Evolutionary conservation across 1,284 basidiomycete genomes (phyloP).

Genomic region (Melanopsichium pennsylvanicum): DNA sequence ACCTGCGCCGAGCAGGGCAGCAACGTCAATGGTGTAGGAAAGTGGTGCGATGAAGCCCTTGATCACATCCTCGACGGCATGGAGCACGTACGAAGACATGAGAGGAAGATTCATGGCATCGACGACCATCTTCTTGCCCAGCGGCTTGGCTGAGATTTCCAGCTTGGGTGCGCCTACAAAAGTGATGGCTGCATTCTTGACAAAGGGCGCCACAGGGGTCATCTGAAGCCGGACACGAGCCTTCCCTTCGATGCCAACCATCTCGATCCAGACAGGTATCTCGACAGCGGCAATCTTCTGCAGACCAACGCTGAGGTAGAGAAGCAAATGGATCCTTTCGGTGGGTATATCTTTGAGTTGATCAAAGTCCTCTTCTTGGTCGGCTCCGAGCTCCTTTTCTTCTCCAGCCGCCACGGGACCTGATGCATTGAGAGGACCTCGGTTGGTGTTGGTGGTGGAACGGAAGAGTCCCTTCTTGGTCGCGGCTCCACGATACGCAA

Average conservation of each 20-base stretch:
- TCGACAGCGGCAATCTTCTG: slow-evolving; percentile 61
- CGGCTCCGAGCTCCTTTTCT: slow-evolving; percentile 4
- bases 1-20: slow-evolving; percentile 49
- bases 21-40: slow-evolving; percentile 57
- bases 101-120: slow-evolving; percentile 63
- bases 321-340: slow-evolving; percentile 51
- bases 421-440: slow-evolving; percentile 15
- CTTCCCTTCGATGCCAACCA: slow-evolving; percentile 60
- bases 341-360: slow-evolving; percentile 30
- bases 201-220: slow-evolving; percentile 55
- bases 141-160: slow-evolving; percentile 59
- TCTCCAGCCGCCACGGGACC: slow-evolving; percentile 12
- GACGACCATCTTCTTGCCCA: slow-evolving; percentile 61
- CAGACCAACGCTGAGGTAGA: slow-evolving; percentile 58
- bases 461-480: slow-evolving; percentile 32
- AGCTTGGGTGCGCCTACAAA: slow-evolving; percentile 56
- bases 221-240: slow-evolving; percentile 59
- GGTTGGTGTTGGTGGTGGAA: slow-evolving; percentile 17
- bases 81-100: slow-evolving; percentile 55
- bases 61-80: slow-evolving; percentile 56
- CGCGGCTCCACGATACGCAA: slow-evolving; percentile 49
- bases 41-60: slow-evolving; percentile 57
- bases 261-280: slow-evolving; percentile 60
- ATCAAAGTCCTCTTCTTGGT: slow-evolving; percentile 19
- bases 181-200: slow-evolving; percentile 59